These are phyloP conservation scores for Colletotrichum scovillei DNA, from an alignment of 2,329 filamentous ascomycete species.

Conservation along the genomic window DNA sequence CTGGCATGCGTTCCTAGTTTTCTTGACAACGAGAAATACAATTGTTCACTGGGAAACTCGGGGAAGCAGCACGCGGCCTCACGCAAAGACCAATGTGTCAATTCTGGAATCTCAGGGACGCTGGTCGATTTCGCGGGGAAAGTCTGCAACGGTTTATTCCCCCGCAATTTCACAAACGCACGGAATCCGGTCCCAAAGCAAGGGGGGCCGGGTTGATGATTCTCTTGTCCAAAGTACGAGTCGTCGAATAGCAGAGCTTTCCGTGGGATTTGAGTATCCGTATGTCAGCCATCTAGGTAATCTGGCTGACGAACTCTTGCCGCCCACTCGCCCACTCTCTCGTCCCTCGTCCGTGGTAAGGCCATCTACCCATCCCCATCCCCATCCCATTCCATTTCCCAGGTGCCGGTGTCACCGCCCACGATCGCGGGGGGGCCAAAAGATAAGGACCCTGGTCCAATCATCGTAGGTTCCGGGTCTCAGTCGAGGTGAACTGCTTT, in stretches of 20 bases:
- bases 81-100: not conserved
- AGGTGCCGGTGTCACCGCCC: conserved; percentile 33
- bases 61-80: not conserved
- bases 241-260: not conserved
- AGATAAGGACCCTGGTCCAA: conserved; percentile 31
- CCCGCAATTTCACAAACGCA: conserved; percentile 31
- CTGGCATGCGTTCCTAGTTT: conserved; percentile 19
- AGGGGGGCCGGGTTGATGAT: not conserved
- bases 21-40: conserved; percentile 22
- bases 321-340: conserved; percentile 9
- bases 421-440: conserved; percentile 29
- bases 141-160: conserved; percentile 31
- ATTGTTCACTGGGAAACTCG: conserved; percentile 8
- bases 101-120: conserved; percentile 28
- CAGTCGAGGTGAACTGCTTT: conserved; percentile 9
- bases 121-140: conserved; percentile 32
- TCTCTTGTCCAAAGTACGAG: not conserved
- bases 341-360: not conserved
- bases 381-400: not conserved
- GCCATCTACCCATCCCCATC: not conserved
- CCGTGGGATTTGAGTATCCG: not conserved
- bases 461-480: conserved; percentile 1
- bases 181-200: conserved; percentile 12
- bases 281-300: not conserved
- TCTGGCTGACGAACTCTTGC: not conserved